Percentiles rank a stretch among this genome's conserved stretches.
phyloP scores from a whole-genome alignment of 2,329 filamentous ascomycete species.

The Calonectria hawksworthii region DNA sequence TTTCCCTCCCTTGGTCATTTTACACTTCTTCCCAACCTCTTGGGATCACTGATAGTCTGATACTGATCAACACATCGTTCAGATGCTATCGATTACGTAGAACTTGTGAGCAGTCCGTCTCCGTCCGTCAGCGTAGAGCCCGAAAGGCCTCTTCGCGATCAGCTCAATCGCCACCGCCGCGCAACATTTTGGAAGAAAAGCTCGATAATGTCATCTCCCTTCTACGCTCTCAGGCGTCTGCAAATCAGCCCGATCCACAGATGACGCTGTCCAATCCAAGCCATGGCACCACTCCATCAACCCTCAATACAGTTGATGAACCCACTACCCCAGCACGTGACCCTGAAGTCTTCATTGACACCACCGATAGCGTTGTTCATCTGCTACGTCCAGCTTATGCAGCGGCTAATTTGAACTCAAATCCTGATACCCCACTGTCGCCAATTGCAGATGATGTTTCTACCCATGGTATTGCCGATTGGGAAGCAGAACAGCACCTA shows the following conservation, averaged over 20 bases:
- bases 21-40: neutral
- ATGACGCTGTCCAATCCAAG: neutral
- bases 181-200: constrained; percentile 36
- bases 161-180: neutral
- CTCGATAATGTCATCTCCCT: constrained; percentile 47
- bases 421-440: neutral
- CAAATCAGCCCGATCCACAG: neutral
- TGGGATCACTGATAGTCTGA: neutral
- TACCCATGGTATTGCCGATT: constrained; percentile 4
- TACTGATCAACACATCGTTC: neutral
- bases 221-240: constrained; percentile 37
- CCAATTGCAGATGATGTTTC: constrained; percentile 26
- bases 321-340: neutral
- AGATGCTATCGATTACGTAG: constrained; percentile 57
- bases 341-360: constrained; percentile 30
- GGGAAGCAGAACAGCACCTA: constrained; percentile 26
- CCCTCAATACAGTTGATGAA: neutral
- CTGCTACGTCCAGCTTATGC: constrained; percentile 17
- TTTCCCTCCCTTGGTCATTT: neutral
- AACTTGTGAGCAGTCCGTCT: constrained; percentile 54
- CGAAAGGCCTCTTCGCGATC: constrained; percentile 18
- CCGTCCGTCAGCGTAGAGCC: constrained; percentile 46
- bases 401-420: neutral
- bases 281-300: neutral
- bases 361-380: constrained; percentile 13